These are phyloP conservation scores for Aspergillus cavernicola DNA, from an alignment of 495 filamentous ascomycete species.

Conservation along the genomic window DNA sequence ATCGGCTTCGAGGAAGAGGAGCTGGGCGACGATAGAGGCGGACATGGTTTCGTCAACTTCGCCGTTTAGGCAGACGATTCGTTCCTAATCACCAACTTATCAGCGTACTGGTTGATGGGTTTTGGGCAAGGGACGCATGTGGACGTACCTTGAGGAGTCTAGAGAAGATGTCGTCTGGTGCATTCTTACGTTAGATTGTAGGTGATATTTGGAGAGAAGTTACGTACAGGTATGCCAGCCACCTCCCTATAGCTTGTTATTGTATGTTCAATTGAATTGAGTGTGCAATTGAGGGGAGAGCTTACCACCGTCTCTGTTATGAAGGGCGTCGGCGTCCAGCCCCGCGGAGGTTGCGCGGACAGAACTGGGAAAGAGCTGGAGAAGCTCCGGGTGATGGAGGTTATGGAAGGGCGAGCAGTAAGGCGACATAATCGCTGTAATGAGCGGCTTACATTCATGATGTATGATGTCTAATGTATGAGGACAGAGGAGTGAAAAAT, in stretches of 20 bases:
- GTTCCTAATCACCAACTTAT: constrained; percentile 57
- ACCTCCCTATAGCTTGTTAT: constrained; percentile 56
- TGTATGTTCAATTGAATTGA: constrained; percentile 21
- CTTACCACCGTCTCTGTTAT: constrained; percentile 81
- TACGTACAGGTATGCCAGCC: constrained; percentile 85
- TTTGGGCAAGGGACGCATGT: background rate
- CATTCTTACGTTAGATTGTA: constrained; percentile 10
- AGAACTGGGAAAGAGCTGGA: constrained; percentile 30
- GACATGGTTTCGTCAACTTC: constrained; percentile 84
- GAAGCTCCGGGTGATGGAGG: constrained; percentile 24
- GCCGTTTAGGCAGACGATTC: constrained; percentile 93
- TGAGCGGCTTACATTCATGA: constrained; percentile 18
- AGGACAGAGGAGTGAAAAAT: constrained; percentile 6
- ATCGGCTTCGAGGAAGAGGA: constrained; percentile 97
- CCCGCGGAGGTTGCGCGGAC: constrained; percentile 37
- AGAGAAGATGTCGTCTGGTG: constrained; percentile 80
- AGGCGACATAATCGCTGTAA: constrained; percentile 28
- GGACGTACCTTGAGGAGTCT: constrained; percentile 63
- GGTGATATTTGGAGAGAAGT: background rate
- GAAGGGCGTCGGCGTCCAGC: constrained; percentile 65
- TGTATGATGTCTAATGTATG: background rate
- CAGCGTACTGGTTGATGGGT: background rate
- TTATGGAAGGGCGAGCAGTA: constrained; percentile 7
- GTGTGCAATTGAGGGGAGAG: constrained; percentile 5
- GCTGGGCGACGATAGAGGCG: constrained; percentile 87